Base-by-base conservation (phyloP, 768 basidiomycete genomes). In the Kondoa subrosea region DNA sequence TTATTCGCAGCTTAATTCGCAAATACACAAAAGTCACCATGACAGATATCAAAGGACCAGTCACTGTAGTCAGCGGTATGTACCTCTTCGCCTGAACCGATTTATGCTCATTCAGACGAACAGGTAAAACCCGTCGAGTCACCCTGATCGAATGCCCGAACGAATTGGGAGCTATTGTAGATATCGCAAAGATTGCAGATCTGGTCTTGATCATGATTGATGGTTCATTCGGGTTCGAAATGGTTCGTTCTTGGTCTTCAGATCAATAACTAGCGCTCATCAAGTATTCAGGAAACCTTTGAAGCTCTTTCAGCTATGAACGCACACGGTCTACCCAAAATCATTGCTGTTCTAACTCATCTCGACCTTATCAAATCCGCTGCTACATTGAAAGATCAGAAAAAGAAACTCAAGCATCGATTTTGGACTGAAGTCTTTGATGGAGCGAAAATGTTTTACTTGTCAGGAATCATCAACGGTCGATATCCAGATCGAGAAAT, bases 371-470 rank as follows among this genome's bases (percentile, higher is more conserved):
- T 99, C 72, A 95, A 95, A 81, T 92, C 91, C 75, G 82, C 87
- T 3, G 81, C 87, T 0, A 85, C 85, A 2, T 84, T 97, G 56
- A 87, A 86, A 67, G 84, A 84, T 63, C 91, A 90, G 65, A 99
- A 97, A 80, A 95, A 95, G 74, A 79, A 85, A 0, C 83, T 99
- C 50, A 99, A 99, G 78, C 95, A 90, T 75, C 88, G 95, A 12
- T 99, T 99, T 80, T 99, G 95, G 95, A 90, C 92, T 0, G 95
- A 99, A 78, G 97, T 99, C 15, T 97, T 97, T 77, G 88, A 91
- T 74, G 95, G 95, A 63, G 93, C 95, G 32, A 99, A 99, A 77
- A 84, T 99, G 4, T 97, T 96, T 79, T 96, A 95, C 77, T 85
- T 97, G 64, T 91, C 89, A 1, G 95, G 93, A 21, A 89, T 96